Evolutionary conservation across 345 rosid species (phyloP).

Genomic region (Firmiana major): DNA sequence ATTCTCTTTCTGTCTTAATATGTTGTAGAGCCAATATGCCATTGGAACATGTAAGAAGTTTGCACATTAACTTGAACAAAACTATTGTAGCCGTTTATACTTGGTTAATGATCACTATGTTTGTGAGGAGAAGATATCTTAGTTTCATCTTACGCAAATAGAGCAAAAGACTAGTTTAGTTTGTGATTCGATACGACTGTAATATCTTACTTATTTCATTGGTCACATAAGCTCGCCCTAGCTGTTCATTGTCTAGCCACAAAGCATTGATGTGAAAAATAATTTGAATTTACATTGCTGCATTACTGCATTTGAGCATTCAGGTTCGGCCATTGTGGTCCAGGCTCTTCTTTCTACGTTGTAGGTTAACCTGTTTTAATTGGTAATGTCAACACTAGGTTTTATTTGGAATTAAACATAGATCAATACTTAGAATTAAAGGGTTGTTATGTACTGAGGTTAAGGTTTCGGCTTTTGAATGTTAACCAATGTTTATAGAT

Average conservation of each 20-base stretch:
- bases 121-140: neutral
- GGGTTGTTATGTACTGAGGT: neutral
- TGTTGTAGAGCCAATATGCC: neutral
- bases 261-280: neutral
- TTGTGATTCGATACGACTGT: neutral
- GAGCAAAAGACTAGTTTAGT: neutral
- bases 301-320: neutral
- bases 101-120: neutral
- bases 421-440: neutral
- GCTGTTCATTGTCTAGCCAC: neutral
- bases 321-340: neutral
- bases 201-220: neutral
- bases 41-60: neutral
- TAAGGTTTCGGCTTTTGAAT: neutral
- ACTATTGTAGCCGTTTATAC: neutral
- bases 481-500: neutral
- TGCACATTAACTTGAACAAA: neutral
- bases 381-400: neutral
- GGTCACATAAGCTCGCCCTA: neutral
- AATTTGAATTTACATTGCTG: neutral
- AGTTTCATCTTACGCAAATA: neutral
- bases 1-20: neutral
- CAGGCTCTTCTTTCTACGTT: neutral
- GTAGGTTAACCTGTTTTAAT: neutral
- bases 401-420: neutral